Evolutionary conservation across 164 flowering plant species (phyloP).

Genomic region (Vitis cinerea): DNA sequence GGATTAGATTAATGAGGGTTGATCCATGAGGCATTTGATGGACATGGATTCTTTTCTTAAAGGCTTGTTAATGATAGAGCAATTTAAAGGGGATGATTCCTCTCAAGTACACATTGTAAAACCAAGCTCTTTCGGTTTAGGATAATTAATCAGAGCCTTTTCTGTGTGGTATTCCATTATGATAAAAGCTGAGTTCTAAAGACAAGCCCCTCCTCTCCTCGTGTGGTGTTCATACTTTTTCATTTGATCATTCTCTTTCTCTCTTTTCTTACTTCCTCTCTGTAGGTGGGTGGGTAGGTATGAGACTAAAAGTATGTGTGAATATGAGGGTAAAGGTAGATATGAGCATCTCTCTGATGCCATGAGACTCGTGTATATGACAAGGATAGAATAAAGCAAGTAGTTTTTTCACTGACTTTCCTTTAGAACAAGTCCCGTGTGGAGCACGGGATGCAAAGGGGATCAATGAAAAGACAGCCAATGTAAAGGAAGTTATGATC

Average conservation of each 20-base stretch:
- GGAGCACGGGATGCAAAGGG: slow-evolving; percentile 25
- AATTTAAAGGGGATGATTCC: too few species aligned
- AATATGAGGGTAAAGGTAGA: not conserved
- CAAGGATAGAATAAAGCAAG: slow-evolving; percentile 25
- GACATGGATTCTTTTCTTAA: not conserved
- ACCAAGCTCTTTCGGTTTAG: too few species aligned
- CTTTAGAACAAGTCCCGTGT: slow-evolving; percentile 23
- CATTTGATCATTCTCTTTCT: slow-evolving; percentile 10
- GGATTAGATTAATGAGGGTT: too few species aligned
- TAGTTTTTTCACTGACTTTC: not conserved
- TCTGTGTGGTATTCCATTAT: not conserved
- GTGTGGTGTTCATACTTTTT: slow-evolving; percentile 31
- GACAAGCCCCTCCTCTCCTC: slow-evolving; percentile 11
- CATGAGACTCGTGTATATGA: slow-evolving; percentile 32
- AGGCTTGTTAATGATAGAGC: too few species aligned
- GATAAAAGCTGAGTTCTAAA: slow-evolving; percentile 1
- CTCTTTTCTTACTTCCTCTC: not conserved
- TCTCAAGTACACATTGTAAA: too few species aligned
- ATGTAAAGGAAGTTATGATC: not conserved
- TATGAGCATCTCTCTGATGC: slow-evolving; percentile 9
- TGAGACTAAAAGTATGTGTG: too few species aligned
- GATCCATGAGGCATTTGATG: not conserved
- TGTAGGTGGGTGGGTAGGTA: too few species aligned
- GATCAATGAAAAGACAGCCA: not conserved
- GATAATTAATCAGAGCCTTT: too few species aligned